Evolutionary conservation across 495 filamentous ascomycete genomes (phyloP).

Genomic region (Neurospora tetrasperma): DNA sequence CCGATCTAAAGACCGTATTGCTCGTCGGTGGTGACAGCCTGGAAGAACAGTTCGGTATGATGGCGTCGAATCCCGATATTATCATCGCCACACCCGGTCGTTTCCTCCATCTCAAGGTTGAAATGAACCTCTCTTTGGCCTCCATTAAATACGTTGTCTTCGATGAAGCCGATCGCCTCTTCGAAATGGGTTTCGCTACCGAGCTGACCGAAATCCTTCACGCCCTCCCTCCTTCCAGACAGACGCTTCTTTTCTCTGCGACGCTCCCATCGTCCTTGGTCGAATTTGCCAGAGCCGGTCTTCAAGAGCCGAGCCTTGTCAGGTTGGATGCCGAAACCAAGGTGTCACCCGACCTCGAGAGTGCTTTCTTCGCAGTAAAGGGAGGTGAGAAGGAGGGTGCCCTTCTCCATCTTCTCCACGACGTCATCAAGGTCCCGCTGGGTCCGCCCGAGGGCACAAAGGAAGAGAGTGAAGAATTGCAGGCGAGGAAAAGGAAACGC

Average conservation of each 20-base stretch:
- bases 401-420: constrained; percentile 75
- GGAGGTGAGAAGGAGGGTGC: constrained; percentile 87
- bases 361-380: constrained; percentile 88
- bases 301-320: constrained; percentile 80
- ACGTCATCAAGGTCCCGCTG: constrained; percentile 87
- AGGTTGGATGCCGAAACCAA: constrained; percentile 91
- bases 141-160: constrained; percentile 89
- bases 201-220: constrained; percentile 91
- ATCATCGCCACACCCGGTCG: constrained; percentile 93
- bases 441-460: constrained; percentile 50
- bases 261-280: constrained; percentile 88
- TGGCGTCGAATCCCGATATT: constrained; percentile 92
- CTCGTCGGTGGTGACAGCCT: constrained; percentile 91
- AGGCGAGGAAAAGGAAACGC: constrained; percentile 59
- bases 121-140: constrained; percentile 81
- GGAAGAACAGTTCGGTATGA: constrained; percentile 89
- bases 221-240: constrained; percentile 68
- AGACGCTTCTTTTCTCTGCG: constrained; percentile 90
- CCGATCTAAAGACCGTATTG: constrained; percentile 77
- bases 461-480: constrained; percentile 36
- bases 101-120: constrained; percentile 89
- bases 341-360: constrained; percentile 86
- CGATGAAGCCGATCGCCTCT: constrained; percentile 91
- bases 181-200: constrained; percentile 94
- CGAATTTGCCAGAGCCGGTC: constrained; percentile 86